These are phyloP conservation scores for Metschnikowia colocasiae DNA, from an alignment of 805 yeast species.

Conservation along the genomic window DNA sequence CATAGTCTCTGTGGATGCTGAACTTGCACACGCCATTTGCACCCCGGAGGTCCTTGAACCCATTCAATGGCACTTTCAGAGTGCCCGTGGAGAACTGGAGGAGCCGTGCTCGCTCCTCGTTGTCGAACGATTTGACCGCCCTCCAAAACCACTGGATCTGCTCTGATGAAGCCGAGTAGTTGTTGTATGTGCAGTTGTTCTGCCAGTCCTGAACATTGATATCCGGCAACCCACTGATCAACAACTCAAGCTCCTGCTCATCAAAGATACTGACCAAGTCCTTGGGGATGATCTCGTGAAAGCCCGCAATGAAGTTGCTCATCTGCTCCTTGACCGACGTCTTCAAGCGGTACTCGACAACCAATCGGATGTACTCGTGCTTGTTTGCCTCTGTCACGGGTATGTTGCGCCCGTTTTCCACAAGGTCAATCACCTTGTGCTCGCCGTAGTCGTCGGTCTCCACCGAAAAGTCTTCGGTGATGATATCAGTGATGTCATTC, in stretches of 20 bases:
- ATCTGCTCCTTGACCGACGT: slow-evolving; percentile 84
- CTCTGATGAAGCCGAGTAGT: slow-evolving; percentile 75
- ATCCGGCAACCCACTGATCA: slow-evolving; percentile 93
- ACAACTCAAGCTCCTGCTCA: slow-evolving; percentile 90
- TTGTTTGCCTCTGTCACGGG: slow-evolving; percentile 89
- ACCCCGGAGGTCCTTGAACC: slow-evolving; percentile 86
- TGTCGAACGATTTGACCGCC: slow-evolving; percentile 90
- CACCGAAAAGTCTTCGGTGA: slow-evolving; percentile 90
- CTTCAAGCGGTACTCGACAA: slow-evolving; percentile 83
- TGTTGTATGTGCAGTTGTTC: slow-evolving; percentile 73
- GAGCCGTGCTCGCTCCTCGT: slow-evolving; percentile 89
- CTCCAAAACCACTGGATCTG: slow-evolving; percentile 98
- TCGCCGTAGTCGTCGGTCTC: slow-evolving; percentile 94
- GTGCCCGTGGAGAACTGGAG: slow-evolving; percentile 97
- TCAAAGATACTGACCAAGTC: slow-evolving; percentile 84
- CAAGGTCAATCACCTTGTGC: slow-evolving; percentile 75
- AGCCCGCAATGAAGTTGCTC: slow-evolving; percentile 80
- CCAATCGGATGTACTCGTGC: slow-evolving; percentile 77
- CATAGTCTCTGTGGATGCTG: slow-evolving; percentile 86
- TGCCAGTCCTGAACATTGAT: slow-evolving; percentile 97
- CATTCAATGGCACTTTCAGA: slow-evolving; percentile 90
- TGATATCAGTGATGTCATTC: slow-evolving; percentile 92
- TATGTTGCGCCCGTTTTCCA: slow-evolving; percentile 76
- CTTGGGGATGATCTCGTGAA: slow-evolving; percentile 83
- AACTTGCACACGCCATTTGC: slow-evolving; percentile 83